Evolutionary conservation across 1,284 basidiomycete species (phyloP).

Genomic region (Pascua sp.): DNA sequence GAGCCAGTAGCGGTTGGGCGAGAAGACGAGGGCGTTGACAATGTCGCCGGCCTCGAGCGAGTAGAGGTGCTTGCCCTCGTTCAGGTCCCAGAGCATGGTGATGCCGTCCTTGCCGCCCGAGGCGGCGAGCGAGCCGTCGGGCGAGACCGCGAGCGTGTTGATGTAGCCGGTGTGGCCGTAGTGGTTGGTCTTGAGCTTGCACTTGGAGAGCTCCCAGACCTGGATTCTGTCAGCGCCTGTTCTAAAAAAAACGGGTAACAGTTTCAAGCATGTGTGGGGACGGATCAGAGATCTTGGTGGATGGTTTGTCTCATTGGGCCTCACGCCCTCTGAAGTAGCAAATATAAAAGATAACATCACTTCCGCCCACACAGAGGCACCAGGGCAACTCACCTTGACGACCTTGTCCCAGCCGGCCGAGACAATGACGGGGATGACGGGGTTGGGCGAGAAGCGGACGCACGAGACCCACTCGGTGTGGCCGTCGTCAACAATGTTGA

Average conservation of each 20-base stretch:
- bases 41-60: conserved; percentile 97
- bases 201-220: conserved; percentile 99
- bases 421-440: conserved; percentile 96
- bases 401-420: conserved; percentile 99
- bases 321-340: conserved; percentile 75
- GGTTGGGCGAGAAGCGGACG: conserved; percentile 99
- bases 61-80: conserved; percentile 99
- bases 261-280: not conserved
- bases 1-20: conserved; percentile 99
- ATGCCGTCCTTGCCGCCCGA: conserved; percentile 99
- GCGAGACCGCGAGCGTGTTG: conserved; percentile 97
- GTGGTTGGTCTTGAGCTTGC: conserved; percentile 99
- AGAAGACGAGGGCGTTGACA: conserved; percentile 99
- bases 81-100: conserved; percentile 99
- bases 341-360: conserved; percentile 64
- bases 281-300: conserved; percentile 73
- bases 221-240: conserved; percentile 44
- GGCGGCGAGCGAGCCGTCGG: conserved; percentile 97
- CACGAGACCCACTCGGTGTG: conserved; percentile 98
- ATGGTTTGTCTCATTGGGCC: conserved; percentile 65
- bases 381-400: conserved; percentile 77
- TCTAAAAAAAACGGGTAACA: conserved; percentile 11
- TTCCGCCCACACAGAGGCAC: conserved; percentile 18
- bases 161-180: conserved; percentile 99
- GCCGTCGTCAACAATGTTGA: conserved; percentile 98